Evolutionary conservation across 2,329 filamentous ascomycete species (phyloP).

Genomic region (Claviceps quebecensis): DNA sequence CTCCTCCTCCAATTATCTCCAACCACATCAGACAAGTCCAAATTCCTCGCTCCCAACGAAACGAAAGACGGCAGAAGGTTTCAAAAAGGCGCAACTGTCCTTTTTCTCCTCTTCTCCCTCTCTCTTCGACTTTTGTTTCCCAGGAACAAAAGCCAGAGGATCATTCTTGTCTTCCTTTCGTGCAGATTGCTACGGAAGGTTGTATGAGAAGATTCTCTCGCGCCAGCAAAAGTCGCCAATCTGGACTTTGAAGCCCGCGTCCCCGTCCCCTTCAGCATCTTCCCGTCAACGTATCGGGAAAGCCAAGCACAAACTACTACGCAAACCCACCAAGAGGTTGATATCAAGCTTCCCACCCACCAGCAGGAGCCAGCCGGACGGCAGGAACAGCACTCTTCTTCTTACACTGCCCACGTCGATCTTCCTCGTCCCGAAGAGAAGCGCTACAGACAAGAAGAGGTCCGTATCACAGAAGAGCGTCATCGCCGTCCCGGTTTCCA

Average conservation of each 20-base stretch:
- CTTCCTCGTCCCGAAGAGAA: conserved; percentile 42
- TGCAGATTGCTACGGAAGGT: conserved; percentile 41
- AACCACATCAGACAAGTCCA: conserved; percentile 18
- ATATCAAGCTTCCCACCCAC: conserved; percentile 51
- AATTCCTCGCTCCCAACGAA: conserved; percentile 8
- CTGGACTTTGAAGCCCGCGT: conserved; percentile 99
- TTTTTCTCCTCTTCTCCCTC: conserved; percentile 19
- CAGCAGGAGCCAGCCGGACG: conserved; percentile 71
- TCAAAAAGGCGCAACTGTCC: conserved; percentile 19
- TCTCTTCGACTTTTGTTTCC: conserved; percentile 38
- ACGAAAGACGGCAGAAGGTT: conserved; percentile 21
- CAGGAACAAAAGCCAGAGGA: conserved; percentile 50
- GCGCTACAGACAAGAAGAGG: conserved; percentile 67
- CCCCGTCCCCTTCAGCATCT: conserved; percentile 99
- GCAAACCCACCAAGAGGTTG: conserved; percentile 74
- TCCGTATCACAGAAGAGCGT: conserved; percentile 65
- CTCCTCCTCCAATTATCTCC: conserved; percentile 24
- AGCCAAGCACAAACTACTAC: conserved; percentile 32
- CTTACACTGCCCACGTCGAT: conserved; percentile 47
- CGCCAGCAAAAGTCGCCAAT: conserved; percentile 71
- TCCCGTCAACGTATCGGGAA: conserved; percentile 90
- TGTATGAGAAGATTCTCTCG: conserved; percentile 50
- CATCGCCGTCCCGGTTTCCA: conserved; percentile 57
- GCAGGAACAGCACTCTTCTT: conserved; percentile 87
- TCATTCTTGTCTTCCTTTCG: conserved; percentile 58